Base-by-base conservation (phyloP, 306 rosid genomes). In the Gleditsia sinensis region DNA sequence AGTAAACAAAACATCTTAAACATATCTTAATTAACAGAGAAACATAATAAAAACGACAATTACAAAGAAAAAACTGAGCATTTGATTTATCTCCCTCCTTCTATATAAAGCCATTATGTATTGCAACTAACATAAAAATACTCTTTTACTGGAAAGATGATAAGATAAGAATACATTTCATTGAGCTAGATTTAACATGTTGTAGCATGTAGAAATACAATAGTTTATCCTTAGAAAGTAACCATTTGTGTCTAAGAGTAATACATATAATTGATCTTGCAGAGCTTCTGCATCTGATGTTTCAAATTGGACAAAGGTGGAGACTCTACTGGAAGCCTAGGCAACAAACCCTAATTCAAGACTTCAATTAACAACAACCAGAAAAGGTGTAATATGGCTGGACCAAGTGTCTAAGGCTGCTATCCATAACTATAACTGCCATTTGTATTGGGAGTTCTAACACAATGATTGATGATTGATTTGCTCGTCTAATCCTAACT, bases 241-340 rank as follows among this genome's bases (percentile, higher is more conserved):
- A 69, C 61, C 63, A 57, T 74, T 46, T 63, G 20, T 55, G 71
- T 63, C 27, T n/a, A 14, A 62, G 19, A 42, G 57, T 67, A 28
- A 25, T 68, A 66, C 51, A 57, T 50, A 48, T 46, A 39, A 24
- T 67, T 66, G 33, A 74, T 59, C 48, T 75, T 82, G 84, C 81
- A 91, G 97, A 71, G 78, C 72, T 75, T 57, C 87, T 67, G 94
- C 81, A 21, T 77, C 81, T 56, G 88, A 94, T 72, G 61, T 74
- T 76, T 32, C 83, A 45, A 37, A 67, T 0, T 83, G 87, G 87
- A 80, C 21, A 67, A 80, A 30, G 74, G 19, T 71, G 14, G 74
- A 76, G 21, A 76, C 56, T 53, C 30, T 3, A 30, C 25, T 83
- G 24, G 61, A 0, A 48, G 82, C 82, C 7, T 4, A 0, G 4